Evolutionary conservation across 2,329 filamentous ascomycete genomes (phyloP), one percentile per base, ranked within the genome.

Genomic region (Neopestalotiopsis sp.): DNA sequence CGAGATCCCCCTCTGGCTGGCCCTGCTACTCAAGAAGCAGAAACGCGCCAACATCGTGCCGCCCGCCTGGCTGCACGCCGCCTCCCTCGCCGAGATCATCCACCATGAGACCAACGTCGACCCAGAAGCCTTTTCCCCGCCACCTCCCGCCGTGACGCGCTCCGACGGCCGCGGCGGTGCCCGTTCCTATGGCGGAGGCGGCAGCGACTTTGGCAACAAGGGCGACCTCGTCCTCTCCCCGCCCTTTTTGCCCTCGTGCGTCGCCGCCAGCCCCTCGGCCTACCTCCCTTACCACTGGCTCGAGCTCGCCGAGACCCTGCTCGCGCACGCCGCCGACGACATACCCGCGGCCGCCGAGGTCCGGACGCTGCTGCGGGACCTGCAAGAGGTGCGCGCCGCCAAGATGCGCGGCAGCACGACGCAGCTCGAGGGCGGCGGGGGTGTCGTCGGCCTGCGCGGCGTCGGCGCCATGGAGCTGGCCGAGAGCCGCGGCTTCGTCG

Each of bases 281-380:
- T 89, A 91, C 14, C 84, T 99, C 40, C 96, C 96, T 0, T 98
- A 97, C 78, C 95, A 98, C 83, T 99, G 95, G 95, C 88, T 97
- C 57, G 96, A 98, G 81, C 83, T 98, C 9, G 91, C 92, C 20
- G 94, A 97, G 81, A 90, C 97, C 78, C 84, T 99, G 61, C 88
- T 99, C 2, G 92, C 95, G 61, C 92, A 94, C 67, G 95, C 95
- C 4, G 87, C 89, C 32, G 95, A 98, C 79, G 95, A 98, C 79
- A 88, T 98, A 64, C 87, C 76, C 75, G 89, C 92, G 0, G 87
- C 93, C 2, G 91, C 94, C 73, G 89, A 91, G 73, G 91, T 97
- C 7, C 86, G 95, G 6, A 88, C 92, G 32, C 79, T 97, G 69
- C 79, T 98, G 70, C 85, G 95, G 66, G 95, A 97, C 76, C 79